A percentile compares a stretch with the other conserved stretches of the same genome.
Conservation (phyloP, 148 eudicot species). For the Salicornia ramosissima region DNA sequence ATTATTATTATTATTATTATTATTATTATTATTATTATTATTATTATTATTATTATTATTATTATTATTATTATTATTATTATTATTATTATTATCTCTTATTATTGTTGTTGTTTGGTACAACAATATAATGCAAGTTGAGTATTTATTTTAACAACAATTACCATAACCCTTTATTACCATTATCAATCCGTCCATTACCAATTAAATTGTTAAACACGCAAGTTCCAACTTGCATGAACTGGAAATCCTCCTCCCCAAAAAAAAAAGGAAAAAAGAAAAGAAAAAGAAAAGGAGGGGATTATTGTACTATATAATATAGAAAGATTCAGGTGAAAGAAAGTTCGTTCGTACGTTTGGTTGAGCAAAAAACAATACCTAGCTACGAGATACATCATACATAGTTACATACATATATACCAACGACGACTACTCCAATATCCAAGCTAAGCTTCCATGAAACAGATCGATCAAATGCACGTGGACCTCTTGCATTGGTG, state of each 20-base stretch:
- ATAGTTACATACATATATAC: too few species aligned
- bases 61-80: not conserved
- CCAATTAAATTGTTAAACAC: not conserved
- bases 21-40: not conserved
- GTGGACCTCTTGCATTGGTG: not conserved
- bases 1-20: not conserved
- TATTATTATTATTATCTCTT: not conserved
- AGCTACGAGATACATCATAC: not conserved
- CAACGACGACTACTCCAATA: too few species aligned
- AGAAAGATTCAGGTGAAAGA: conserved; percentile 8
- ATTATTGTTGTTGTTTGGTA: not conserved
- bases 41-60: not conserved
- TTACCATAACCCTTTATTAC: too few species aligned
- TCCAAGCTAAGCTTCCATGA: not conserved
- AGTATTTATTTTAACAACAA: not conserved
- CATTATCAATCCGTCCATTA: not conserved
- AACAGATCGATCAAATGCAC: not conserved
- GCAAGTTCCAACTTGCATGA: conserved; percentile 21
- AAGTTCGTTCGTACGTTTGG: not conserved
- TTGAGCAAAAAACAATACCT: not conserved
- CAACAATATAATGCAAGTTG: conserved; percentile 4
- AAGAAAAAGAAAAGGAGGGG: not conserved
- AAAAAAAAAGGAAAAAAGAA: not conserved
- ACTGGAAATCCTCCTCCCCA: not conserved
- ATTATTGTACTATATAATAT: too few species aligned